Conservation (phyloP, 169 alveolate species). For the Cryptosporidium sp. region DNA sequence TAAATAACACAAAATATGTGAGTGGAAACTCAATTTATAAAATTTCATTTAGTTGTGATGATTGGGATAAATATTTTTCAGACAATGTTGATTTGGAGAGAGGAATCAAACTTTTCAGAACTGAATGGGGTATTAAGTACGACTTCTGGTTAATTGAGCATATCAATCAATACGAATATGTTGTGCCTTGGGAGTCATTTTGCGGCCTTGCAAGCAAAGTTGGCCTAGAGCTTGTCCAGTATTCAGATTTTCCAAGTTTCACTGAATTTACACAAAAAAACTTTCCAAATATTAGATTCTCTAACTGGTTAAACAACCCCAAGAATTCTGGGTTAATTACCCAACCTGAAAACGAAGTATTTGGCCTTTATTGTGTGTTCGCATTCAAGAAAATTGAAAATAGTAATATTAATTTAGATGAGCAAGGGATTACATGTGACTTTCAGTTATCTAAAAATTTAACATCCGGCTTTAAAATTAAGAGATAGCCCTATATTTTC, state of each 20-base stretch:
- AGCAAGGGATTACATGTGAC: not conserved
- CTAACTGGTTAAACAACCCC: slow-evolving; percentile 69
- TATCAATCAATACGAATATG: slow-evolving; percentile 82
- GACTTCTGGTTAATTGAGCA: slow-evolving; percentile 82
- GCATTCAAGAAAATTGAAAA: slow-evolving; percentile 20
- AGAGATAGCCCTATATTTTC: not conserved
- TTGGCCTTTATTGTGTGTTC: slow-evolving; percentile 41
- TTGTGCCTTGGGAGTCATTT: slow-evolving; percentile 77
- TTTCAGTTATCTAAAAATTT: not conserved
- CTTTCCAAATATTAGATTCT: slow-evolving; percentile 63
- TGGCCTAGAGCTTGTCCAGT: slow-evolving; percentile 62
- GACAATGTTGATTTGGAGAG: slow-evolving; percentile 76
- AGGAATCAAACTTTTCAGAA: slow-evolving; percentile 73
- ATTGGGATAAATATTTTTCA: slow-evolving; percentile 68
- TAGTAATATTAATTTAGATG: not conserved
- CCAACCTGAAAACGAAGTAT: slow-evolving; percentile 53
- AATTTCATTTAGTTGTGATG: slow-evolving; percentile 78
- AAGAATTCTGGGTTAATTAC: slow-evolving; percentile 38
- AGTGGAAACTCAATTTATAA: slow-evolving; percentile 80
- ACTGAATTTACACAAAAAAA: slow-evolving; percentile 24
- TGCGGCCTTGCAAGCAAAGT: slow-evolving; percentile 64
- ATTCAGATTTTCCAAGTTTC: slow-evolving; percentile 75
- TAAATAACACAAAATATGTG: slow-evolving; percentile 74
- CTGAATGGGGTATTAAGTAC: slow-evolving; percentile 81
- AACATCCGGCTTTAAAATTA: slow-evolving; percentile 42